A percentile compares a stretch with the other conserved stretches of the same genome.
These are phyloP conservation scores for Trichocladium uniseriatum DNA, from an alignment of 495 filamentous ascomycete species.

Conservation along the genomic window DNA sequence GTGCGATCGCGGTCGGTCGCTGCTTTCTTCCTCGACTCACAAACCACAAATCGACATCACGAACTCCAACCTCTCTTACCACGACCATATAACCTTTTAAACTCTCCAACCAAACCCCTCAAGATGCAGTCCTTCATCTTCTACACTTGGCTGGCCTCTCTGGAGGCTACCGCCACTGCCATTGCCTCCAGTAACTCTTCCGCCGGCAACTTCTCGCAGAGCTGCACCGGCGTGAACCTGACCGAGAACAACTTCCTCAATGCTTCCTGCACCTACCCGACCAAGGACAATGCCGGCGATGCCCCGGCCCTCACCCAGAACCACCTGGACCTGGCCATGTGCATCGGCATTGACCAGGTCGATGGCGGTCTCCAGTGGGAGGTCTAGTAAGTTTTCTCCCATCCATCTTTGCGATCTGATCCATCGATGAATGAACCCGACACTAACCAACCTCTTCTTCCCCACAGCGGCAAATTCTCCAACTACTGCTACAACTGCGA, in stretches of 20 bases:
- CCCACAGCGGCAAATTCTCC: slow-evolving; percentile 15
- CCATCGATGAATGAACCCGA: not conserved
- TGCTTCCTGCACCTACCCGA: slow-evolving; percentile 5
- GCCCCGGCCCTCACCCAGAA: too few relatives aligned
- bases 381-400: slow-evolving; percentile 5
- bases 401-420: not conserved
- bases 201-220: slow-evolving; percentile 10
- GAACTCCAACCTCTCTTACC: too few relatives aligned
- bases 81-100: too few relatives aligned
- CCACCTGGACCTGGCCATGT: slow-evolving; percentile 17
- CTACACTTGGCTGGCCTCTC: not conserved
- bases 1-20: too few relatives aligned
- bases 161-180: not conserved
- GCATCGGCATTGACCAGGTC: slow-evolving; percentile 15
- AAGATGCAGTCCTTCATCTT: not conserved
- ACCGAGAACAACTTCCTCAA: slow-evolving; percentile 1
- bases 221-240: slow-evolving; percentile 14
- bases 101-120: too few relatives aligned
- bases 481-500: slow-evolving; percentile 19
- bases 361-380: slow-evolving; percentile 3
- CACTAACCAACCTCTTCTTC: not conserved
- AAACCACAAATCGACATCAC: too few relatives aligned
- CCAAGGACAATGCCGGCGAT: not conserved
- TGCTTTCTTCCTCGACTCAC: too few relatives aligned
- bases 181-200: not conserved